phyloP scores from a whole-genome alignment of 2,329 filamentous ascomycete species.

The Fusarium buxicola region DNA sequence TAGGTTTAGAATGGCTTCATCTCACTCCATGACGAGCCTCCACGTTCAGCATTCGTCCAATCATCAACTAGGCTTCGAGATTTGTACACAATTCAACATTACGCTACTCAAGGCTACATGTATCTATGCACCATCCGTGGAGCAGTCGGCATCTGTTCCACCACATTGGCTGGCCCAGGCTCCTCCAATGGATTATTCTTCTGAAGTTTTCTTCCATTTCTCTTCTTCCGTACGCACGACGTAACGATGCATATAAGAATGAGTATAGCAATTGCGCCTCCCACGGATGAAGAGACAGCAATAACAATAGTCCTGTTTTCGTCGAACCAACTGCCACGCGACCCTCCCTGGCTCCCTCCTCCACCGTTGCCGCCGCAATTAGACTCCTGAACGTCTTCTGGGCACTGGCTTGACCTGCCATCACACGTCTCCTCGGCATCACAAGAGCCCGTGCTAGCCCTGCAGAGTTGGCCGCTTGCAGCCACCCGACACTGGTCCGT shows the following conservation, averaged over 20 bases:
- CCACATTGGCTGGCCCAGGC: not conserved
- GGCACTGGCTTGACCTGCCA: slow-evolving; percentile 19
- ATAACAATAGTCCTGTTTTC: slow-evolving; percentile 30
- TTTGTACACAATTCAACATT: no score
- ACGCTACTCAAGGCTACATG: slow-evolving; percentile 2
- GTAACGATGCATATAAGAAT: not conserved
- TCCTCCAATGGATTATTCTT: slow-evolving; percentile 18
- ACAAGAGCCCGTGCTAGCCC: slow-evolving; percentile 15
- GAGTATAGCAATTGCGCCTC: slow-evolving; percentile 12
- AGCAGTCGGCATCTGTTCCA: slow-evolving; percentile 2
- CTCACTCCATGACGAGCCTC: no score
- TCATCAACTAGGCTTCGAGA: no score
- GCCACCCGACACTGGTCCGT: slow-evolving; percentile 24
- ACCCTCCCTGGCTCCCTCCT: not conserved
- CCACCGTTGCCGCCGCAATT: not conserved
- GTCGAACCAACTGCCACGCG: slow-evolving; percentile 22
- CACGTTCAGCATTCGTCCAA: no score
- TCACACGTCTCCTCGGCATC: slow-evolving; percentile 28
- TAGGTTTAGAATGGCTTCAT: no score
- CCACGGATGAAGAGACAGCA: slow-evolving; percentile 21
- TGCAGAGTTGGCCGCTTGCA: slow-evolving; percentile 3
- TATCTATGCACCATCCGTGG: slow-evolving; percentile 25
- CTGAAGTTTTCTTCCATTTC: not conserved
- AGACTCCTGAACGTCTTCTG: slow-evolving; percentile 19
- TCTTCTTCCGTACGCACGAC: slow-evolving; percentile 13